Evolutionary conservation across 2,329 filamentous ascomycete genomes (phyloP).

Genomic region (Xenosphaeropsis pyriputrescens): DNA sequence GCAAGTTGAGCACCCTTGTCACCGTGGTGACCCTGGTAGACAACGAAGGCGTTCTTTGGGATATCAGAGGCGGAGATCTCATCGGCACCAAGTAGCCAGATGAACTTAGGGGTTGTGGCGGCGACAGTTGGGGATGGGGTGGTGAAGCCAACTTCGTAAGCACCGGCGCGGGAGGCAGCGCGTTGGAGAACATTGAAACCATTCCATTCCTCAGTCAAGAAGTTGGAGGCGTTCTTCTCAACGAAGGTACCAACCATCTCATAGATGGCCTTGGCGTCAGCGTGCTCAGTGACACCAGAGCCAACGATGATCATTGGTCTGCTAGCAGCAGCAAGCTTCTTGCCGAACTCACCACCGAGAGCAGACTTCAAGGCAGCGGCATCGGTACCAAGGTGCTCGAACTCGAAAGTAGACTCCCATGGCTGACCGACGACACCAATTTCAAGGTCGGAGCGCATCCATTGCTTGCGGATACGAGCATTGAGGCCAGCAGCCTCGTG

Average conservation of each 20-base stretch:
- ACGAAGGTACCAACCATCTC: constrained; percentile 83
- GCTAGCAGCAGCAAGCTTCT: constrained; percentile 79
- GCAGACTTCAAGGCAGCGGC: constrained; percentile 70
- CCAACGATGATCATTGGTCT: constrained; percentile 94
- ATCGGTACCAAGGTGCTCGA: constrained; percentile 75
- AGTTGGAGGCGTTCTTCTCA: constrained; percentile 82
- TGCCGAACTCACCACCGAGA: constrained; percentile 75
- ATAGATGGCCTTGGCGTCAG: constrained; percentile 84
- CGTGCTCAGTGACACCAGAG: constrained; percentile 80
- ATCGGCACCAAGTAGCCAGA: constrained; percentile 94
- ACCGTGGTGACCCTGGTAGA: constrained; percentile 98
- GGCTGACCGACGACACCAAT: constrained; percentile 81
- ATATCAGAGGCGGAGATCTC: constrained; percentile 77
- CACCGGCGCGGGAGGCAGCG: constrained; percentile 79
- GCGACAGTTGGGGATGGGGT: constrained; percentile 71
- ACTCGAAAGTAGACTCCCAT: constrained; percentile 92
- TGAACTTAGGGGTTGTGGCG: constrained; percentile 77
- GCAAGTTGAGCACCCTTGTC: constrained; percentile 86
- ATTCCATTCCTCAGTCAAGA: constrained; percentile 84
- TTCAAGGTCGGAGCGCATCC: constrained; percentile 87
- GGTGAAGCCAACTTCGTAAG: constrained; percentile 91
- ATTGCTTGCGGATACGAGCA: constrained; percentile 94
- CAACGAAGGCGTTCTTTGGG: constrained; percentile 87
- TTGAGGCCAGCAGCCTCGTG: constrained; percentile 94
- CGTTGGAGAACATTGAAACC: constrained; percentile 95